phyloP scores from a whole-genome alignment of 2,329 filamentous ascomycete genomes.

The Trichoderma pleuroti region DNA sequence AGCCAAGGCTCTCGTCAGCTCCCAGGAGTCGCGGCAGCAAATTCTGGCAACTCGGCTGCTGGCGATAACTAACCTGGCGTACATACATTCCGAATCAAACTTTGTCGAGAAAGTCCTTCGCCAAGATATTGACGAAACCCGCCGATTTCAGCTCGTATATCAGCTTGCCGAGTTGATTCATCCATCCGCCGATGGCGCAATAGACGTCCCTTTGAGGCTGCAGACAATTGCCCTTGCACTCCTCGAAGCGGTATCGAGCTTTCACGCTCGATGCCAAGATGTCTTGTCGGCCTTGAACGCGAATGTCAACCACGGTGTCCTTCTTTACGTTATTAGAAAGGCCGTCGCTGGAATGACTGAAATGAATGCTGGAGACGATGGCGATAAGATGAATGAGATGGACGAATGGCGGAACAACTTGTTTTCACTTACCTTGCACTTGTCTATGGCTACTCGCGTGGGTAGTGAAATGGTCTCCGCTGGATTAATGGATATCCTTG shows the following conservation, averaged over 20 bases:
- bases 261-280: slow-evolving; percentile 72
- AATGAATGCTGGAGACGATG: slow-evolving; percentile 49
- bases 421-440: slow-evolving; percentile 79
- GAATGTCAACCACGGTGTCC: slow-evolving; percentile 91
- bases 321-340: slow-evolving; percentile 90
- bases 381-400: slow-evolving; percentile 60
- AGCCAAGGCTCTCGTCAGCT: slow-evolving; percentile 72
- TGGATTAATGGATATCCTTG: slow-evolving; percentile 82
- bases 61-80: slow-evolving; percentile 85
- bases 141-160: slow-evolving; percentile 83
- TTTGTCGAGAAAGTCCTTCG: slow-evolving; percentile 84
- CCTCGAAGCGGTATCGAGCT: slow-evolving; percentile 80
- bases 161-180: slow-evolving; percentile 91
- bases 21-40: slow-evolving; percentile 64
- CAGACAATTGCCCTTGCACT: slow-evolving; percentile 80
- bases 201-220: slow-evolving; percentile 66
- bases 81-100: slow-evolving; percentile 77
- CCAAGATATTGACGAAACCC: slow-evolving; percentile 84
- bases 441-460: slow-evolving; percentile 71
- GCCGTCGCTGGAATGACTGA: slow-evolving; percentile 76
- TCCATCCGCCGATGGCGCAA: slow-evolving; percentile 67
- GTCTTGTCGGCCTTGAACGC: slow-evolving; percentile 88
- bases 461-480: slow-evolving; percentile 83
- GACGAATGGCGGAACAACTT: slow-evolving; percentile 90
- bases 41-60: slow-evolving; percentile 78